Evolutionary conservation across 257 asterid genomes (phyloP), one percentile per base, ranked within the genome.

Genomic region (Thymus quinquecostatus): DNA sequence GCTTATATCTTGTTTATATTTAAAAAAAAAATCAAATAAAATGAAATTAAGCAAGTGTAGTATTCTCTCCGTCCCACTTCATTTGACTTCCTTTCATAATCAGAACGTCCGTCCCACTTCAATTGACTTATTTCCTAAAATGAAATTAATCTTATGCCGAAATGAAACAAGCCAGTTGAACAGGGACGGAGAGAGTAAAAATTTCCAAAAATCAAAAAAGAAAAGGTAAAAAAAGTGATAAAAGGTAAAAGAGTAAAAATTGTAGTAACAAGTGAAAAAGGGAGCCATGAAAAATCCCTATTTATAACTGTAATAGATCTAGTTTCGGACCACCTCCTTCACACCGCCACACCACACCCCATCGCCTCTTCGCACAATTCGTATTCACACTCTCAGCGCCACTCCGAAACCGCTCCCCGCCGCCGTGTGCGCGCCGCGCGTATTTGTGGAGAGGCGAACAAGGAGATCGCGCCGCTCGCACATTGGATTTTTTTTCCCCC

Each of bases 251-350:
- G 28, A 27, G 6, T 2, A 13, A 29, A 13, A 41, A 14, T 9
- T 0, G 41, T 4, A 0, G 41, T 38, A 38, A 4, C 8, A 38
- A 44, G 49, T 44, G 21, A 44, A 38, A 68, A 60, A 40, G 66
- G 50, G 75, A 73, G 72, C 62, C 63, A 69, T 66, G 60, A 50
- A 70, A 21, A 49, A 69, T 74, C 77, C 55, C 66, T 79, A 63
- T 70, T 43, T 73, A 58, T 66, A 59, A 77, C 62, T 62, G 68
- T 72, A 56, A 49, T 55, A 78, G 77, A 71, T 77, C 81, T 72
- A 44, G 66, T 64, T 64, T 77, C 69, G 61, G 49, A 77, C 65
- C 65, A 66, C 60, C 56, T 45, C 47, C 56, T 69, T 32, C 65
- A 41, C 67, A 49, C 69, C 61, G 44, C 70, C 58, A 65, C 12